Evolutionary conservation across 345 rosid genomes (phyloP).

Genomic region (Anastatica hierochuntica): DNA sequence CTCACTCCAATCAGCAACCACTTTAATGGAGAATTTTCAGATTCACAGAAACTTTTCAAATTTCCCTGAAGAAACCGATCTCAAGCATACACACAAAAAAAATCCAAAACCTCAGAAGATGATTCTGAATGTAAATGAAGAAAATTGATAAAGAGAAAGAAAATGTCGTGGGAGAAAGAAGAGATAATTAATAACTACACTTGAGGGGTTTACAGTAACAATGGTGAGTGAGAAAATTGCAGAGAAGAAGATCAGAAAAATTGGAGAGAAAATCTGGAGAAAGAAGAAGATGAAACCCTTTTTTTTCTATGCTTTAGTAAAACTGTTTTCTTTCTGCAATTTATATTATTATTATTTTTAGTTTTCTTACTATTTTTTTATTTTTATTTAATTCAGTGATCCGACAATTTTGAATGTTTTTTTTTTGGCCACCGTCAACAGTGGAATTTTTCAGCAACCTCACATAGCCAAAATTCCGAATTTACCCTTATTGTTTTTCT

Average conservation of each 20-base stretch:
- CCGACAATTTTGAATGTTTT: constrained; percentile 25
- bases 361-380: not conserved
- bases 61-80: no score
- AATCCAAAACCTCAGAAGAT: not conserved
- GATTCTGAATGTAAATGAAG: no score
- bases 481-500: constrained; percentile 2
- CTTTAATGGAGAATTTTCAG: no score
- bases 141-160: not conserved
- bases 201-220: constrained; percentile 12
- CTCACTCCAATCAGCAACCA: no score
- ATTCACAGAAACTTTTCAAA: no score
- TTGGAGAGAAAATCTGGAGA: constrained; percentile 7
- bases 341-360: not conserved
- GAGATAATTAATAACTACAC: not conserved
- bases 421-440: constrained; percentile 13
- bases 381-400: constrained; percentile 2
- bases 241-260: no score
- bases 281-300: constrained; percentile 11
- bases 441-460: constrained; percentile 16
- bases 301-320: constrained; percentile 16
- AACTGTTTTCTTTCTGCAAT: constrained; percentile 15
- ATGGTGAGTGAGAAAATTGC: constrained; percentile 11
- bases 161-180: not conserved
- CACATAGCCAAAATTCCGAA: not conserved
- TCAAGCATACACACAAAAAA: no score